Evolutionary conservation across 2,329 filamentous ascomycete genomes (phyloP).

Genomic region (Ophiostoma ulmi): DNA sequence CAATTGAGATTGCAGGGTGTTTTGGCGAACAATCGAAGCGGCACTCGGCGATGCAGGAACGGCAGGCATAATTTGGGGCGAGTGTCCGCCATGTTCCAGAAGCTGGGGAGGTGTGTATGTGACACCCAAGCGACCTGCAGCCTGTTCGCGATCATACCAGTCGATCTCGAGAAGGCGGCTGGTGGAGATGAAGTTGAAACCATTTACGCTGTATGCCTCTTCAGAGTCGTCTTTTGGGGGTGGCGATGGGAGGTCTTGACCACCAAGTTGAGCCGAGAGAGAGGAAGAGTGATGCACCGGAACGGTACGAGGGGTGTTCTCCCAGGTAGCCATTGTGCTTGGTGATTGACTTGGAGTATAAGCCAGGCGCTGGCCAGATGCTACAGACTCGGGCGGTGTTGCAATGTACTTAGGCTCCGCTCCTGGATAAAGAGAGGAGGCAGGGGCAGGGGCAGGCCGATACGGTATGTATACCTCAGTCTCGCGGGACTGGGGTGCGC

Average conservation of each 20-base stretch:
- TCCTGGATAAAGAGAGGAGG: not conserved
- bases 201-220: slow-evolving; percentile 32
- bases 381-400: not conserved
- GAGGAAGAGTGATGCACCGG: slow-evolving; percentile 13
- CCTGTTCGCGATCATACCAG: slow-evolving; percentile 36
- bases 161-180: slow-evolving; percentile 49
- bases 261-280: not conserved
- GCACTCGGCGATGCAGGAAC: not conserved
- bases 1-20: slow-evolving; percentile 8
- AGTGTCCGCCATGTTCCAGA: slow-evolving; percentile 5
- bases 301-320: slow-evolving; percentile 17
- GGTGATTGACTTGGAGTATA: slow-evolving; percentile 17
- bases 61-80: not conserved
- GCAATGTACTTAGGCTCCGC: not conserved
- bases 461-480: slow-evolving; percentile 23
- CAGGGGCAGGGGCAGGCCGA: slow-evolving; percentile 26
- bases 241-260: slow-evolving; percentile 1
- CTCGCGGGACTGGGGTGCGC: not conserved
- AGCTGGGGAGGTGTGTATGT: slow-evolving; percentile 39
- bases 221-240: slow-evolving; percentile 35
- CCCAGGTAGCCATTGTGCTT: slow-evolving; percentile 5
- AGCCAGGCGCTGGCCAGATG: not conserved
- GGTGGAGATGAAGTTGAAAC: slow-evolving; percentile 50
- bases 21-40: slow-evolving; percentile 17
- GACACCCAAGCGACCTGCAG: slow-evolving; percentile 40